Percentiles rank a stretch among this genome's conserved stretches.
Evolutionary conservation across 768 basidiomycete species (phyloP).

Genomic region (Lactifluus hygrophoroides): DNA sequence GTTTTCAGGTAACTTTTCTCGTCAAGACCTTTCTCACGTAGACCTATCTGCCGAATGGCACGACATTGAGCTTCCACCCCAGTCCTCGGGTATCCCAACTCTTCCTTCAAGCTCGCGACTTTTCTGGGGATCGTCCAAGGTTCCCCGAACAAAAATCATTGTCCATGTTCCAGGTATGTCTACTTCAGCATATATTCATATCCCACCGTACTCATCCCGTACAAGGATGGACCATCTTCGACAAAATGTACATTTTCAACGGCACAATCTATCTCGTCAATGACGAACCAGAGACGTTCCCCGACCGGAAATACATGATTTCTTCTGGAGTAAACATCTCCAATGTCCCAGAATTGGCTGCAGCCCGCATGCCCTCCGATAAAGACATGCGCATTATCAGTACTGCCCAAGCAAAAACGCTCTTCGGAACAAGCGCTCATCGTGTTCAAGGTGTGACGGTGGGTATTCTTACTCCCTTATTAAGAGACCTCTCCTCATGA

Average conservation of each 20-base stretch:
- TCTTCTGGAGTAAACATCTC: conserved; percentile 57
- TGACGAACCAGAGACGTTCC: conserved; percentile 57
- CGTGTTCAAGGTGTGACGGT: conserved; percentile 74
- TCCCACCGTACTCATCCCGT: neutral
- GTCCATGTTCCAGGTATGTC: conserved; percentile 64
- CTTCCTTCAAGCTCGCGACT: conserved; percentile 8
- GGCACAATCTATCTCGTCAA: conserved; percentile 79
- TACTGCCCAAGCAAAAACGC: conserved; percentile 48
- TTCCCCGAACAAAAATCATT: conserved; percentile 58
- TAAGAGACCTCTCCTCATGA: neutral
- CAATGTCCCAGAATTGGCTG: conserved; percentile 46
- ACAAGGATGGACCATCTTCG: conserved; percentile 85
- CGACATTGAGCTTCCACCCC: neutral
- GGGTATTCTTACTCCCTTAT: conserved; percentile 22
- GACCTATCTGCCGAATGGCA: neutral
- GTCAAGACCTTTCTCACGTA: neutral
- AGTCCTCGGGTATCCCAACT: neutral
- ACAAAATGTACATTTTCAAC: conserved; percentile 72
- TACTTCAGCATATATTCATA: neutral
- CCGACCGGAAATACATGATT: conserved; percentile 57
- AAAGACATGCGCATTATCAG: conserved; percentile 72
- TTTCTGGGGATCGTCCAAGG: conserved; percentile 25
- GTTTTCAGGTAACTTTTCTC: neutral
- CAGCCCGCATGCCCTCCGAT: conserved; percentile 61
- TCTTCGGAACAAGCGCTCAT: conserved; percentile 69